Conservation (phyloP, 2,329 filamentous ascomycete species). For the Rhexocercosporidium sp. region DNA sequence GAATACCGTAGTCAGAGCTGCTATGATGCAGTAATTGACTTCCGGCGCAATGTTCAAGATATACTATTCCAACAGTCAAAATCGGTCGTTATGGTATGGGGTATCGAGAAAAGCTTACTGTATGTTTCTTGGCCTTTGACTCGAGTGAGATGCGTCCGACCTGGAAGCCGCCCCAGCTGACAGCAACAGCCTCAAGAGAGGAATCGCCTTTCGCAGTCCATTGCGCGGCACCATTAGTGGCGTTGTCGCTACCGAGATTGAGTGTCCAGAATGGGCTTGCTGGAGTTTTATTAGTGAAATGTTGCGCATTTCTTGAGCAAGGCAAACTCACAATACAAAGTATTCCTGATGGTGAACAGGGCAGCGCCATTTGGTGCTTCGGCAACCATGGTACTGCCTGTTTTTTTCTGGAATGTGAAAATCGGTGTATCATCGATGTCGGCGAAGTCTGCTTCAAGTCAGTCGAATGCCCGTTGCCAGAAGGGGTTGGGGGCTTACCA, state of each 20-base stretch:
- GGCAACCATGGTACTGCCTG: slow-evolving; percentile 25
- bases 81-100: not conserved
- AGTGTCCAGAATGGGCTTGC: slow-evolving; percentile 26
- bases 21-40: slow-evolving; percentile 28
- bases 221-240: not conserved
- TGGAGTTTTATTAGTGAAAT: not conserved
- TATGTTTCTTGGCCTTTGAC: slow-evolving; percentile 22
- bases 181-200: slow-evolving; percentile 14
- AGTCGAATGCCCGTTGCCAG: not conserved
- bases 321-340: slow-evolving; percentile 15
- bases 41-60: slow-evolving; percentile 21
- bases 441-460: slow-evolving; percentile 14
- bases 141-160: slow-evolving; percentile 24
- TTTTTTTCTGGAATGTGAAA: slow-evolving; percentile 25
- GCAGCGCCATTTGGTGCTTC: slow-evolving; percentile 15
- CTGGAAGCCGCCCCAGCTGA: slow-evolving; percentile 24
- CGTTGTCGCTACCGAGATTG: not conserved
- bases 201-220: slow-evolving; percentile 27
- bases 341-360: slow-evolving; percentile 23
- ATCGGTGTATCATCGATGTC: slow-evolving; percentile 21
- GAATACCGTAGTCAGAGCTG: slow-evolving; percentile 26
- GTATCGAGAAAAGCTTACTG: slow-evolving; percentile 11
- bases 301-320: not conserved
- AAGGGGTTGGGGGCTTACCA: slow-evolving; percentile 10
- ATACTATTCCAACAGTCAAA: slow-evolving; percentile 21